Conservation (phyloP, 2,329 filamentous ascomycete species). For the Juglanconis oblonga region DNA sequence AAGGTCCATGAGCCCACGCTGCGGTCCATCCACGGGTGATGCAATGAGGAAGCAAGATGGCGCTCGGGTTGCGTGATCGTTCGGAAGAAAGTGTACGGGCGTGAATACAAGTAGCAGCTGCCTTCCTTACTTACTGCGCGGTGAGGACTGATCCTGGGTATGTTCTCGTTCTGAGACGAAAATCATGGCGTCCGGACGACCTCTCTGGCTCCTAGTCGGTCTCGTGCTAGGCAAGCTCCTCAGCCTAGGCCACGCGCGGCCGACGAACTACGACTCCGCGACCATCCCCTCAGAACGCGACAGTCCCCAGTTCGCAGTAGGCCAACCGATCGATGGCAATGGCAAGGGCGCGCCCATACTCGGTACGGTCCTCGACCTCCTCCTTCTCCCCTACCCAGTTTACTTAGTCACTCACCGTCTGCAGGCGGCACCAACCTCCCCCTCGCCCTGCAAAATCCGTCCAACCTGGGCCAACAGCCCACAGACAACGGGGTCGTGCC, state of each 20-base stretch:
- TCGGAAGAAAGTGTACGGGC: no score
- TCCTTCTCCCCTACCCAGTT: no score
- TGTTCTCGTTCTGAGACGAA: no score
- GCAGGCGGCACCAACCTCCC: slow-evolving; percentile 54
- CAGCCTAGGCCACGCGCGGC: not conserved
- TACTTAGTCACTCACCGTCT: no score
- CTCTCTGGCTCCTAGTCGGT: not conserved
- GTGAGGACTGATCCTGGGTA: no score
- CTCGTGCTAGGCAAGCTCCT: not conserved
- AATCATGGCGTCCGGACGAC: not conserved
- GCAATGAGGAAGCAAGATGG: no score
- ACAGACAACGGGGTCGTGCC: slow-evolving; percentile 63
- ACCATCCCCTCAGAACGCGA: not conserved
- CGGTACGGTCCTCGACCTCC: not conserved
- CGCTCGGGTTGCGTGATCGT: no score
- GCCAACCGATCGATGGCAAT: not conserved
- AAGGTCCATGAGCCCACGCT: no score
- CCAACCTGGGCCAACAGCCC: slow-evolving; percentile 58
- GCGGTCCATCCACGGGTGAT: no score
- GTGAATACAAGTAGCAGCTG: no score
- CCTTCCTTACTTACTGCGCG: no score
- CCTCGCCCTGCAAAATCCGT: slow-evolving; percentile 61
- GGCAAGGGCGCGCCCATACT: not conserved
- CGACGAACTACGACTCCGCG: not conserved
- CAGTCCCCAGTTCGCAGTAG: not conserved